Evolutionary conservation across 2,329 filamentous ascomycete genomes (phyloP).

Genomic region (Saccharata proteae): DNA sequence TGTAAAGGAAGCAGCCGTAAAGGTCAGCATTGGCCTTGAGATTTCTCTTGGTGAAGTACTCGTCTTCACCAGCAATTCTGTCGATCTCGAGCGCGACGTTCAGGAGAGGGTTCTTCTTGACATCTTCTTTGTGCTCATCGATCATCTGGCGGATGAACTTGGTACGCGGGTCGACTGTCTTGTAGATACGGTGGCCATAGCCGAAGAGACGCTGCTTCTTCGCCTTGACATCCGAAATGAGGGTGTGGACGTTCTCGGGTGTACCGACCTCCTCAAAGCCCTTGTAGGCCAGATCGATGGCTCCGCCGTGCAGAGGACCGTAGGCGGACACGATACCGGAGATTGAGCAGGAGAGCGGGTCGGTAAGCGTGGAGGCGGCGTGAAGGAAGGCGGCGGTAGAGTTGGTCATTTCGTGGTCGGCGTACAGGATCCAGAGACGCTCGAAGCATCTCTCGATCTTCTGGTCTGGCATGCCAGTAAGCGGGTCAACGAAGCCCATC

Average conservation of each 20-base stretch:
- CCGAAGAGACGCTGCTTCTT: conserved; percentile 42
- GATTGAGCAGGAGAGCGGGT: conserved; percentile 42
- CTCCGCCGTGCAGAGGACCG: conserved; percentile 47
- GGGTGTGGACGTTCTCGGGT: conserved; percentile 37
- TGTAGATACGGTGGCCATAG: conserved; percentile 45
- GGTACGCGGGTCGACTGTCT: conserved; percentile 42
- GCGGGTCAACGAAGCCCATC: conserved; percentile 38
- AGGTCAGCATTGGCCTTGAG: conserved; percentile 35
- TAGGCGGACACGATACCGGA: conserved; percentile 42
- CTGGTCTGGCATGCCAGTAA: conserved; percentile 36
- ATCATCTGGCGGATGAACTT: conserved; percentile 39
- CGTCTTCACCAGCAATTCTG: conserved; percentile 22
- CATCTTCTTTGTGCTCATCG: conserved; percentile 22
- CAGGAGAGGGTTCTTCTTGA: conserved; percentile 22
- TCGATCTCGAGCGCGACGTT: conserved; percentile 28
- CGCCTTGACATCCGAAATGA: conserved; percentile 39
- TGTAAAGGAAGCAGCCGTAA: conserved; percentile 33
- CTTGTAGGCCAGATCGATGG: conserved; percentile 44
- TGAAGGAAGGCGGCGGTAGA: conserved; percentile 45
- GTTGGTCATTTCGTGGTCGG: conserved; percentile 48
- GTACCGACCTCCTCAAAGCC: conserved; percentile 43
- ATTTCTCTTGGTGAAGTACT: conserved; percentile 25
- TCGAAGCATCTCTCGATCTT: conserved; percentile 40
- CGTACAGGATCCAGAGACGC: conserved; percentile 43
- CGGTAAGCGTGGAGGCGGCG: conserved; percentile 44